phyloP scores from a whole-genome alignment of 495 filamentous ascomycete species.

The Chaetomium cochliodes region DNA sequence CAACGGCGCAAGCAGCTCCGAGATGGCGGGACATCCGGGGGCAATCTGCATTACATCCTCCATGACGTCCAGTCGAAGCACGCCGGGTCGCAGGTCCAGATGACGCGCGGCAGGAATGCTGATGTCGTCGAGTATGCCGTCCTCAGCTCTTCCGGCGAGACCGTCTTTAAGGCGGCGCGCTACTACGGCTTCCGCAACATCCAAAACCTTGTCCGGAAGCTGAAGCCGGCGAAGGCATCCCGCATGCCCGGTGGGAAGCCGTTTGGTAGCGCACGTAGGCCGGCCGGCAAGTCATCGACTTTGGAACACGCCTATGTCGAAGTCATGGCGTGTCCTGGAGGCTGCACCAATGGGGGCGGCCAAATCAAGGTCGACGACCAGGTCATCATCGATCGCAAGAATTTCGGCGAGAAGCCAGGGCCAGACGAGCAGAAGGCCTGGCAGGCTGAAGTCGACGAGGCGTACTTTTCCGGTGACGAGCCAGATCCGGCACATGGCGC shows the following conservation, averaged over 20 bases:
- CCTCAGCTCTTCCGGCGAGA: constrained; percentile 50
- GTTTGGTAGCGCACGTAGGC: constrained; percentile 46
- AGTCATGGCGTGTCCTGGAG: constrained; percentile 98
- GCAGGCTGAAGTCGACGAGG: constrained; percentile 85
- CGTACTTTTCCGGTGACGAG: constrained; percentile 83
- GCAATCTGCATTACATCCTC: constrained; percentile 81
- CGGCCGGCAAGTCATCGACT: constrained; percentile 43
- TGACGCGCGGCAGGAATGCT: constrained; percentile 75
- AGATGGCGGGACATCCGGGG: constrained; percentile 75
- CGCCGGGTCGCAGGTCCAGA: constrained; percentile 64
- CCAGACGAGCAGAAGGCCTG: constrained; percentile 79
- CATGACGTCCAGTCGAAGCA: constrained; percentile 65
- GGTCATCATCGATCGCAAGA: constrained; percentile 46
- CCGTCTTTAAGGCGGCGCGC: constrained; percentile 75
- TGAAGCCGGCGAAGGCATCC: constrained; percentile 74
- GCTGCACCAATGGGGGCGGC: constrained; percentile 95
- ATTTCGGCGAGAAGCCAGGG: constrained; percentile 54
- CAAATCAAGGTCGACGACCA: constrained; percentile 88
- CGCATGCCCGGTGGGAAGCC: constrained; percentile 72
- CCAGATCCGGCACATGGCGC: constrained; percentile 41
- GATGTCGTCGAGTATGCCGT: constrained; percentile 85
- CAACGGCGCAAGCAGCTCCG: constrained; percentile 28
- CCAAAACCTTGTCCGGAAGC: constrained; percentile 86
- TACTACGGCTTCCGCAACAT: constrained; percentile 98
- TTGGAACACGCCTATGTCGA: constrained; percentile 86